phyloP scores from a whole-genome alignment of 345 rosid genomes.

The Eucalyptus sp. region DNA sequence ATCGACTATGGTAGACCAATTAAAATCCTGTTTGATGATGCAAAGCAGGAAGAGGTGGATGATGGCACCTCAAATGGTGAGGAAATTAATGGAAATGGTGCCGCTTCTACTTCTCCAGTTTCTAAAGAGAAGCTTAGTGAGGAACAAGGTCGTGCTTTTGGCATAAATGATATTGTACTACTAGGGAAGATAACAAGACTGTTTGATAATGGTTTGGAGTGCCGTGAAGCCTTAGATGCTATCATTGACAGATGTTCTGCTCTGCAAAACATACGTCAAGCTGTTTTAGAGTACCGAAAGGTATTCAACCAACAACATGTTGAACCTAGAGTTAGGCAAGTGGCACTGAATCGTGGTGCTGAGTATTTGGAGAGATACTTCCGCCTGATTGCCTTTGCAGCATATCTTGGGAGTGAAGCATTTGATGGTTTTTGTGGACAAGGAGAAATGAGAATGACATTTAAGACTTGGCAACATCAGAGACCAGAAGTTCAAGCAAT shows the following conservation, averaged over 20 bases:
- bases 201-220: slow-evolving; percentile 84
- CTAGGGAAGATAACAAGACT: slow-evolving; percentile 90
- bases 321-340: slow-evolving; percentile 84
- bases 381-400: slow-evolving; percentile 89
- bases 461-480: slow-evolving; percentile 84
- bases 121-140: slow-evolving; percentile 16
- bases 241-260: slow-evolving; percentile 95
- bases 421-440: slow-evolving; percentile 82
- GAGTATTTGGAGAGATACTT: slow-evolving; percentile 90
- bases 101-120: slow-evolving; percentile 14
- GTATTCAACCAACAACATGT: slow-evolving; percentile 84
- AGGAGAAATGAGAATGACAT: slow-evolving; percentile 68
- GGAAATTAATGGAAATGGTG: slow-evolving; percentile 46
- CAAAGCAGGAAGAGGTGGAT: slow-evolving; percentile 56
- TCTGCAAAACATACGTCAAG: slow-evolving; percentile 90
- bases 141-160: slow-evolving; percentile 60
- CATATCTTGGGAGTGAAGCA: slow-evolving; percentile 94
- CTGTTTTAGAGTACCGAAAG: slow-evolving; percentile 80
- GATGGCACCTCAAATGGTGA: slow-evolving; percentile 86
- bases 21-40: slow-evolving; percentile 46
- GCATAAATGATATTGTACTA: slow-evolving; percentile 80
- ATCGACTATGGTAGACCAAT: slow-evolving; percentile 84
- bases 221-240: slow-evolving; percentile 90
- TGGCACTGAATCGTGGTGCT: slow-evolving; percentile 90
- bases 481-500: slow-evolving; percentile 93